Conservation (phyloP, 345 rosid genomes). For the Gossypium sturtianum region DNA sequence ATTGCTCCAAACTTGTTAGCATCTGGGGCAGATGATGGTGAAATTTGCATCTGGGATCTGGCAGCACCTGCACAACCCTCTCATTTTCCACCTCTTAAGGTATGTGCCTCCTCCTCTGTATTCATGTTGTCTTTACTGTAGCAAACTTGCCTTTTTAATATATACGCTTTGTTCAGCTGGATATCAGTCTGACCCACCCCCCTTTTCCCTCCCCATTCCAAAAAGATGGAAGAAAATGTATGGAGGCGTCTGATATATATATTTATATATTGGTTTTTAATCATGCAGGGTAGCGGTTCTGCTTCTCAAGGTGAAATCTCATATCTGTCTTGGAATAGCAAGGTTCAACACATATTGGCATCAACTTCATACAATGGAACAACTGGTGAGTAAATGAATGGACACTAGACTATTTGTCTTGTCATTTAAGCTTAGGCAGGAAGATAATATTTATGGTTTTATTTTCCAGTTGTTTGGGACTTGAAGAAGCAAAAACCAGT, state of each 20-base stretch:
- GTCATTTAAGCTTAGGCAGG: not conserved
- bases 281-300: slow-evolving; percentile 82
- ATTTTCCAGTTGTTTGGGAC: slow-evolving; percentile 89
- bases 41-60: slow-evolving; percentile 95
- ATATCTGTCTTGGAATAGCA: slow-evolving; percentile 91
- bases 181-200: not conserved
- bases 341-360: slow-evolving; percentile 88
- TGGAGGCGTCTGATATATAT: slow-evolving; percentile 1
- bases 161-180: not conserved
- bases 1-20: slow-evolving; percentile 80
- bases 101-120: slow-evolving; percentile 12
- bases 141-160: not conserved
- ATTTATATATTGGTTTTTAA: slow-evolving; percentile 7
- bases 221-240: not conserved
- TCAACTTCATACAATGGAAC: slow-evolving; percentile 93
- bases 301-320: slow-evolving; percentile 98
- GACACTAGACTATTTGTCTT: not conserved
- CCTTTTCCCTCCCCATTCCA: not conserved
- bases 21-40: slow-evolving; percentile 98
- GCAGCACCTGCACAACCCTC: slow-evolving; percentile 73
- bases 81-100: slow-evolving; percentile 85
- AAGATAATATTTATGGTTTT: slow-evolving; percentile 7
- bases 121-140: not conserved
- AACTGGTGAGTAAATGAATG: slow-evolving; percentile 63
- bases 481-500: slow-evolving; percentile 94